Evolutionary conservation across 345 rosid genomes (phyloP).

Genomic region (Murraya paniculata): DNA sequence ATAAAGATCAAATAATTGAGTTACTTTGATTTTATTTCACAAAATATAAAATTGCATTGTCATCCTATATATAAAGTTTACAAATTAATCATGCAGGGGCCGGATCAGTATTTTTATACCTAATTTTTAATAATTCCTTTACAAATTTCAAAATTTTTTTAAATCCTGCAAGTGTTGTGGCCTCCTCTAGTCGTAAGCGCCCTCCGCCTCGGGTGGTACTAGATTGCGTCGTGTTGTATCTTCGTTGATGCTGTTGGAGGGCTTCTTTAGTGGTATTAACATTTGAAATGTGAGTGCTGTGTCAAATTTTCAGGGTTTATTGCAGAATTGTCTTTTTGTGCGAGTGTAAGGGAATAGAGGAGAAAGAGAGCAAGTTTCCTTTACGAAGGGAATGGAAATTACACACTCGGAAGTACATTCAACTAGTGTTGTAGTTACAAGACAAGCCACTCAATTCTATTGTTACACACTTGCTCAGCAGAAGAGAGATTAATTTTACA

Average conservation of each 20-base stretch:
- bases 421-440: conserved; percentile 8
- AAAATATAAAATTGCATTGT: too few species aligned
- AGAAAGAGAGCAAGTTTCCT: not conserved
- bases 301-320: not conserved
- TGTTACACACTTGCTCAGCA: conserved; percentile 17
- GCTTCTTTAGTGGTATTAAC: not conserved
- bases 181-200: too few species aligned
- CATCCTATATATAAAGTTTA: too few species aligned
- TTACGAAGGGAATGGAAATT: not conserved
- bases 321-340: not conserved
- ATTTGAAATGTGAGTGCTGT: not conserved
- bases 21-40: too few species aligned
- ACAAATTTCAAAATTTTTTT: too few species aligned
- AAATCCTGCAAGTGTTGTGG: too few species aligned
- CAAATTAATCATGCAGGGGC: too few species aligned
- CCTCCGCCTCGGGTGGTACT: not conserved
- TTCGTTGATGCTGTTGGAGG: not conserved
- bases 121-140: too few species aligned
- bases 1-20: too few species aligned
- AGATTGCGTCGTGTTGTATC: not conserved
- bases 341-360: not conserved
- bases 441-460: conserved; percentile 9
- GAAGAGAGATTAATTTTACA: conserved; percentile 29
- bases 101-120: too few species aligned
- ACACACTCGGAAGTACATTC: not conserved